A percentile compares a stretch with the other conserved stretches of the same genome.
Conservation (phyloP, 495 filamentous ascomycete genomes). For the Viridothelium virens region DNA sequence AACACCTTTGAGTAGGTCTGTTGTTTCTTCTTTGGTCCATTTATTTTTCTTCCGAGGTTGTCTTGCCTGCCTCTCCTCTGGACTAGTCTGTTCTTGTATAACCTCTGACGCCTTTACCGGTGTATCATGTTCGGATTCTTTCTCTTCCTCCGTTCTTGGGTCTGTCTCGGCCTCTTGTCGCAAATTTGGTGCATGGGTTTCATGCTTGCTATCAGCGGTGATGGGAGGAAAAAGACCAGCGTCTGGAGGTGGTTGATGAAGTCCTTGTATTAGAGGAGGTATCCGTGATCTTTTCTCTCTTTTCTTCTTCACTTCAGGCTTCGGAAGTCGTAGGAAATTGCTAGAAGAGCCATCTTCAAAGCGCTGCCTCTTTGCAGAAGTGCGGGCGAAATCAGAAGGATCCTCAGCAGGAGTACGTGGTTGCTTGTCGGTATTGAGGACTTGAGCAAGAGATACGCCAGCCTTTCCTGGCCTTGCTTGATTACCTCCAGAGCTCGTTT, state of each 20-base stretch:
- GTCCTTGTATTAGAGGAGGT: constrained; percentile 32
- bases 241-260: constrained; percentile 36
- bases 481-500: neutral
- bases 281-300: constrained; percentile 18
- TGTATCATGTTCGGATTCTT: neutral
- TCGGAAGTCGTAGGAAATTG: neutral
- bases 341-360: neutral
- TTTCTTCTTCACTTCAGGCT: constrained; percentile 7
- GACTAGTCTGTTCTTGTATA: neutral
- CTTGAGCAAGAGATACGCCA: neutral
- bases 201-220: constrained; percentile 21
- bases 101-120: neutral
- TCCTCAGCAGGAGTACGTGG: constrained; percentile 4
- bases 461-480: neutral
- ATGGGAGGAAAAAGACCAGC: constrained; percentile 34
- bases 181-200: constrained; percentile 10
- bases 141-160: neutral
- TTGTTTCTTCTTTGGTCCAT: constrained; percentile 83
- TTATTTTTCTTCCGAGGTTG: constrained; percentile 29
- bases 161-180: neutral
- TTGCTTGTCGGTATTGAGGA: constrained; percentile 7
- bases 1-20: constrained; percentile 66
- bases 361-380: constrained; percentile 1
- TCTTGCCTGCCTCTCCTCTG: neutral
- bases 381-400: neutral